Percentiles rank a stretch among this genome's conserved stretches.
Evolutionary conservation across 1,284 basidiomycete species (phyloP).

Genomic region (Pterulicium gracile): DNA sequence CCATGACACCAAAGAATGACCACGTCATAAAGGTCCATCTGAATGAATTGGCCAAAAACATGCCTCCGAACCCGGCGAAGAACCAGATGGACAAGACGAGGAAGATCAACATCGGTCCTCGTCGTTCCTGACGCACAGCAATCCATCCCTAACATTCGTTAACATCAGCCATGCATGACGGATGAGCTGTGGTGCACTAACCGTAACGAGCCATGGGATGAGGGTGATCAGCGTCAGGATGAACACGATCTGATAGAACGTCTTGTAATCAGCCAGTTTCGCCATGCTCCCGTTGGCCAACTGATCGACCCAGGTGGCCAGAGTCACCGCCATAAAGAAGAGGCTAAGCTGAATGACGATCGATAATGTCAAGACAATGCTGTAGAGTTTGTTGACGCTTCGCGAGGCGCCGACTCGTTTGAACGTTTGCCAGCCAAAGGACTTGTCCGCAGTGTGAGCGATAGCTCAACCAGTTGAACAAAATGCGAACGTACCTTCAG

Average conservation of each 20-base stretch:
- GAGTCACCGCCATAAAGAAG: slow-evolving; percentile 64
- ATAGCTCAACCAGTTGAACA: background rate
- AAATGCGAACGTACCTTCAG: slow-evolving; percentile 40
- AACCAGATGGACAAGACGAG: slow-evolving; percentile 48
- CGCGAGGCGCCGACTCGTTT: slow-evolving; percentile 73
- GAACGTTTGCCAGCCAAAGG: slow-evolving; percentile 78
- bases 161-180: slow-evolving; percentile 33
- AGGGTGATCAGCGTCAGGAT: slow-evolving; percentile 50
- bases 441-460: slow-evolving; percentile 23
- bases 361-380: slow-evolving; percentile 56
- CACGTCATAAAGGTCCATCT: slow-evolving; percentile 66
- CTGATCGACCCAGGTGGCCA: slow-evolving; percentile 69
- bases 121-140: slow-evolving; percentile 55
- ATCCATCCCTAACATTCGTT: slow-evolving; percentile 33
- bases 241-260: slow-evolving; percentile 43
- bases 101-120: slow-evolving; percentile 49
- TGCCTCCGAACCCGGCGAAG: slow-evolving; percentile 54
- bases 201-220: background rate
- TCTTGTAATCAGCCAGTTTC: slow-evolving; percentile 31
- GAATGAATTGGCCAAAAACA: slow-evolving; percentile 64
- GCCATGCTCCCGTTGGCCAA: slow-evolving; percentile 56
- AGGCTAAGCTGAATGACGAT: slow-evolving; percentile 64
- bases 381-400: slow-evolving; percentile 64
- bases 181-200: background rate
- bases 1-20: slow-evolving; percentile 63